Evolutionary conservation across 768 basidiomycete species (phyloP), one percentile per base, ranked within the genome.

Genomic region (Leccinum uliginosum): DNA sequence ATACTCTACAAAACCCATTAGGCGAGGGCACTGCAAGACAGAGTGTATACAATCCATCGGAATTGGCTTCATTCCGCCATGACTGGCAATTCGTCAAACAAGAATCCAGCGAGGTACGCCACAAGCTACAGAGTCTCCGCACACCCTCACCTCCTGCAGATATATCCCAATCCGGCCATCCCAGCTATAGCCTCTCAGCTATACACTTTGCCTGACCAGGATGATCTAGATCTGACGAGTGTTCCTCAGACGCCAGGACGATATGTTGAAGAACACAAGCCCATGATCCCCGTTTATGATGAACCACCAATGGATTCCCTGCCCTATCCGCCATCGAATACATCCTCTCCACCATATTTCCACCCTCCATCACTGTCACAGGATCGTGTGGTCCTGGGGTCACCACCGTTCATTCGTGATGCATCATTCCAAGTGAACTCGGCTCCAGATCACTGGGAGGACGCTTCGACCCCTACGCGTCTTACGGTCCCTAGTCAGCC

Each of bases 281-380:
- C 57, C 6, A n/a, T 47, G 43, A 2, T 51, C 9, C 1, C 54
- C 12, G 0, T 58, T n/a, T 62, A 63, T 8, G 50, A 61, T 1
- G 63, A 61, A 17, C 71, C 71, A 0, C 71, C 67, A 3, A 71
- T 71, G 72, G 72, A 72, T 46, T 71, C 63, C 6, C 40, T 73
- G 11, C 70, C 70, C 0, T 71, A 50, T 29, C 71, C 70, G 4
- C 70, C 70, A 12, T n/a, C 43, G 3, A 65, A 54, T 19, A 43
- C 66, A 2, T 44, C 55, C 6, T 66, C 70, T 11, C 60, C 67
- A 4, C 57, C 61, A 0, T 66, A 55, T 17, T 73, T 72, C 27
- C 58, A 57, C 19, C 11, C 32, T 8, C 45, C 61, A 2, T 57
- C 59, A 0, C 30, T 57, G 8, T 34, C 57, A 14, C 66, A 61